Conservation (phyloP, 169 alveolate genomes). For the Babesia divergens region DNA sequence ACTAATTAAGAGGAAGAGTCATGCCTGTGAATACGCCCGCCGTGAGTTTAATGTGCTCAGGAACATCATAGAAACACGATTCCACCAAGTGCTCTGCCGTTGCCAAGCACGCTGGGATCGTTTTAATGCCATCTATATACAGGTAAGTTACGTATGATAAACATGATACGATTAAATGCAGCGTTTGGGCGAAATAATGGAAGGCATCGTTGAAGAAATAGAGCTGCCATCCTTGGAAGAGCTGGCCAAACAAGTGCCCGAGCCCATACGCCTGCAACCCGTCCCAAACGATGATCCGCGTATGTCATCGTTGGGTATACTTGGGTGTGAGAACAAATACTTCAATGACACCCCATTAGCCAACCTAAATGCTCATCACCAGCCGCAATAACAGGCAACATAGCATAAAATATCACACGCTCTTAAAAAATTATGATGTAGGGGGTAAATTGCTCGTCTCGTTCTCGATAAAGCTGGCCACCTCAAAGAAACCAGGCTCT, state of each 20-base stretch:
- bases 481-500: slow-evolving; percentile 12
- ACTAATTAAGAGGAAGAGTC: slow-evolving; percentile 17
- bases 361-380: no score
- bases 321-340: not conserved
- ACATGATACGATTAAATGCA: not conserved
- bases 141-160: slow-evolving; percentile 1
- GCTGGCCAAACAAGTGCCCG: slow-evolving; percentile 10
- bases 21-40: not conserved
- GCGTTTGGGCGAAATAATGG: slow-evolving; percentile 24
- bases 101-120: slow-evolving; percentile 37
- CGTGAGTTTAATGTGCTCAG: slow-evolving; percentile 24
- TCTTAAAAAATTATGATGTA: no score
- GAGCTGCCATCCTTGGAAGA: slow-evolving; percentile 12
- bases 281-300: not conserved
- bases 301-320: not conserved
- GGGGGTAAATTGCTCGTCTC: not conserved
- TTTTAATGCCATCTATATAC: slow-evolving; percentile 1
- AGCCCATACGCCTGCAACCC: slow-evolving; percentile 18
- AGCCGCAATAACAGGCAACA: no score
- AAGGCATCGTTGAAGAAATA: not conserved
- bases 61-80: slow-evolving; percentile 19
- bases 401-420: no score
- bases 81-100: slow-evolving; percentile 36
- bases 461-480: slow-evolving; percentile 6
- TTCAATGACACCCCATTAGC: not conserved